Evolutionary conservation across 345 rosid species (phyloP), one percentile per base, ranked within the genome.

Genomic region (Gossypium sturtianum): DNA sequence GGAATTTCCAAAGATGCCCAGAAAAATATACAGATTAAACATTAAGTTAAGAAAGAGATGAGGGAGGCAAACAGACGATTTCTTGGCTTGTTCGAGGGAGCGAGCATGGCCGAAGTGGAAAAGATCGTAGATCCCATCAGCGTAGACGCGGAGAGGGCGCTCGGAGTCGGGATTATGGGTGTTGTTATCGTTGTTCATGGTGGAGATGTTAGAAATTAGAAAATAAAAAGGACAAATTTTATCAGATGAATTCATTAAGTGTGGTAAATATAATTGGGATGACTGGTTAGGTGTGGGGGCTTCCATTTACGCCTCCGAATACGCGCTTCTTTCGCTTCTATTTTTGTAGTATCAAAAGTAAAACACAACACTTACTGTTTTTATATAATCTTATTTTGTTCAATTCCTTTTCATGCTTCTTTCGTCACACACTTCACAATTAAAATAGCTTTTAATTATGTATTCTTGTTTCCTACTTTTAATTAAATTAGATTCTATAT

Each of bases 61-160:
- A 34, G 72, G 75, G 17, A 44, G 70, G 29, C 12, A 65, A 15
- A 85, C 88, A 25, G 3, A 94, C 98, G 87, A 76, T 89, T 86
- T 87, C 83, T 94, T 94, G 76, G 98, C 97, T 57, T 94, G 98
- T 51, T 94, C 98, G 78, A 94, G 97, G 29, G 98, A 88, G 76
- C 97, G 85, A 77, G 98, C 98, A 79, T 92, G 98, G 71, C 98
- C 98, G 57, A 91, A 94, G 78, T 94, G 98, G 84, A 94, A 92
- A 71, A 94, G 97, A 88, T 94, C 98, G 83, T 94, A 94, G 91
- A 94, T 94, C 85, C 98, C 98, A 77, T 94, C 97, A 75, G 98
- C 98, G 82, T 92, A 94, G 68, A 94, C 96, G 41, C 98, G 90
- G 29, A 89, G 83, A n/a, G 92, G 92, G 38, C 82, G 84, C 79